These are phyloP conservation scores for Calocybe gambosa DNA, from an alignment of 1,284 basidiomycete species.

Conservation along the genomic window DNA sequence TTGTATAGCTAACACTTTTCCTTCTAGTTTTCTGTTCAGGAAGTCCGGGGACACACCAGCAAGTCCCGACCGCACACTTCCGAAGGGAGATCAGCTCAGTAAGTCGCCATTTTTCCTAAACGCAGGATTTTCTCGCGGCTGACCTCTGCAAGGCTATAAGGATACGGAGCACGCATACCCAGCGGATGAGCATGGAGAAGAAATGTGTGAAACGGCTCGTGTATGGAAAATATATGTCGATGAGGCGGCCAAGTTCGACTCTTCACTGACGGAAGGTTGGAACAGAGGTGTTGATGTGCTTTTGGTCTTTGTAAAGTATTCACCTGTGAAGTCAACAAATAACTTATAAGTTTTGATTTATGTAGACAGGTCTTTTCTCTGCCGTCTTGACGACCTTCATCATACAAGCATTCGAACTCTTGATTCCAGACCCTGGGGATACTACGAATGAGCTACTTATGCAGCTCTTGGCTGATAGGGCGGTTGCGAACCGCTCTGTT, in stretches of 20 bases:
- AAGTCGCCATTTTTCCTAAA: background rate
- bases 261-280: slow-evolving; percentile 28
- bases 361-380: slow-evolving; percentile 40
- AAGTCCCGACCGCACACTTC: background rate
- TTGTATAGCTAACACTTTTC: background rate
- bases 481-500: slow-evolving; percentile 15
- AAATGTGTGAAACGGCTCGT: slow-evolving; percentile 24
- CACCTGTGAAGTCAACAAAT: background rate
- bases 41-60: slow-evolving; percentile 2
- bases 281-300: slow-evolving; percentile 36
- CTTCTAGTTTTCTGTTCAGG: slow-evolving; percentile 2
- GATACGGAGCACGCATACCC: slow-evolving; percentile 11
- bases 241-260: slow-evolving; percentile 31
- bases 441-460: slow-evolving; percentile 29
- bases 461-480: slow-evolving; percentile 24
- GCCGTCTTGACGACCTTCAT: slow-evolving; percentile 41
- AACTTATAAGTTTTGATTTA: background rate
- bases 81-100: background rate
- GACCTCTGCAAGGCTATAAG: background rate
- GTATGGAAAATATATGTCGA: slow-evolving; percentile 36
- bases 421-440: slow-evolving; percentile 27
- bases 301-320: slow-evolving; percentile 34
- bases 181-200: slow-evolving; percentile 22
- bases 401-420: slow-evolving; percentile 33
- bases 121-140: background rate